phyloP scores from a whole-genome alignment of 352 stramenopile species.

The Globisporangium viniferum region DNA sequence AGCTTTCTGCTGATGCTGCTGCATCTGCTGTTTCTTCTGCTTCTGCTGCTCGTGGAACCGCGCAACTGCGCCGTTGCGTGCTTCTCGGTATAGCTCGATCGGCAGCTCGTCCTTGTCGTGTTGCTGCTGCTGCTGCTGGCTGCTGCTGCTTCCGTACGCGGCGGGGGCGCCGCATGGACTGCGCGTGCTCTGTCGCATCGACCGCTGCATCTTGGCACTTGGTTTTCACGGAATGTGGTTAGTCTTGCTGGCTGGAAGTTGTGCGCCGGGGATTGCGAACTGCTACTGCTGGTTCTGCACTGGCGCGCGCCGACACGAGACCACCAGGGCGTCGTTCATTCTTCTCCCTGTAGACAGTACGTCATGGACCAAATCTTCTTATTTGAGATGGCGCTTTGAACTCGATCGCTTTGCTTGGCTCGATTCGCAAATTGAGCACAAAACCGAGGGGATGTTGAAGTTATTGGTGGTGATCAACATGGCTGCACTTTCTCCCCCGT shows the following conservation, averaged over 20 bases:
- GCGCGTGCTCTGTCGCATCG: neutral
- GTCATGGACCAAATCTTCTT: neutral
- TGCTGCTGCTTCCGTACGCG: neutral
- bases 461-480: neutral
- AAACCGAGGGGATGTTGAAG: neutral
- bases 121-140: neutral
- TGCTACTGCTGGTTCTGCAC: neutral
- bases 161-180: neutral
- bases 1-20: neutral
- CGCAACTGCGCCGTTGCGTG: slow-evolving; percentile 6
- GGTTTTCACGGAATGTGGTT: neutral
- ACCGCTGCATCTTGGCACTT: neutral
- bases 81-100: slow-evolving; percentile 11
- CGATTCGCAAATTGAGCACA: too few relatives aligned
- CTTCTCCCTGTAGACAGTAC: neutral
- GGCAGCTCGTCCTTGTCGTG: neutral
- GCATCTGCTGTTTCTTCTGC: neutral
- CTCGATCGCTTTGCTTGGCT: neutral
- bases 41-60: neutral
- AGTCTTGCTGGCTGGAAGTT: neutral
- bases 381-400: neutral
- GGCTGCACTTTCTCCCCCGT: slow-evolving; percentile 9
- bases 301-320: neutral
- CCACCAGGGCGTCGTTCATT: neutral
- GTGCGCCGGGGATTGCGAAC: neutral